Evolutionary conservation across 257 asterid species (phyloP).

Genomic region (Solanum sejunctum): DNA sequence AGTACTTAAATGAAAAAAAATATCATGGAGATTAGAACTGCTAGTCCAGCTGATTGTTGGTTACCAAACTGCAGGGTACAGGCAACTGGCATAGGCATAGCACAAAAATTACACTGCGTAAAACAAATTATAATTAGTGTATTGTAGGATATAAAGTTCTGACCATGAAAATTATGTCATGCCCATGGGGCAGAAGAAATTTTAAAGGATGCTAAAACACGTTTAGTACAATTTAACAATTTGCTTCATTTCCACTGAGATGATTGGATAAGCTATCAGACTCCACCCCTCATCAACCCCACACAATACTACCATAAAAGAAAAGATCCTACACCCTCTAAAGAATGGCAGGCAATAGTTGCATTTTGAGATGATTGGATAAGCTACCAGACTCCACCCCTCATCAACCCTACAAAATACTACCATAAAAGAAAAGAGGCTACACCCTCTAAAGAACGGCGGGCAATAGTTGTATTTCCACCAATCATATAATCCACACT

Average conservation of each 20-base stretch:
- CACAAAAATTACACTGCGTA: conserved; percentile 27
- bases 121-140: background rate
- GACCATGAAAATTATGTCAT: background rate
- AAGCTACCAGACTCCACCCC: background rate
- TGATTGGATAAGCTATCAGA: background rate
- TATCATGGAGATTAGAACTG: background rate
- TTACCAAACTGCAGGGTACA: background rate
- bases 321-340: background rate
- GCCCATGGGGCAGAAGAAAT: background rate
- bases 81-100: background rate
- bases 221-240: background rate
- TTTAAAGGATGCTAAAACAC: background rate
- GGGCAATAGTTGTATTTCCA: background rate
- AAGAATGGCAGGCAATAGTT: background rate
- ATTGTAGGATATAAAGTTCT: background rate
- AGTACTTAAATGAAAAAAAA: background rate
- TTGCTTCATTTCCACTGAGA: background rate
- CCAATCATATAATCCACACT: background rate
- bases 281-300: background rate
- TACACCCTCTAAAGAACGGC: background rate
- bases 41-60: background rate
- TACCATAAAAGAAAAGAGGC: background rate
- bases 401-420: background rate
- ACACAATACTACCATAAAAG: background rate
- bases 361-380: background rate